These are phyloP conservation scores for Suillus cothurnatus DNA, from an alignment of 768 basidiomycete genomes.

Conservation along the genomic window DNA sequence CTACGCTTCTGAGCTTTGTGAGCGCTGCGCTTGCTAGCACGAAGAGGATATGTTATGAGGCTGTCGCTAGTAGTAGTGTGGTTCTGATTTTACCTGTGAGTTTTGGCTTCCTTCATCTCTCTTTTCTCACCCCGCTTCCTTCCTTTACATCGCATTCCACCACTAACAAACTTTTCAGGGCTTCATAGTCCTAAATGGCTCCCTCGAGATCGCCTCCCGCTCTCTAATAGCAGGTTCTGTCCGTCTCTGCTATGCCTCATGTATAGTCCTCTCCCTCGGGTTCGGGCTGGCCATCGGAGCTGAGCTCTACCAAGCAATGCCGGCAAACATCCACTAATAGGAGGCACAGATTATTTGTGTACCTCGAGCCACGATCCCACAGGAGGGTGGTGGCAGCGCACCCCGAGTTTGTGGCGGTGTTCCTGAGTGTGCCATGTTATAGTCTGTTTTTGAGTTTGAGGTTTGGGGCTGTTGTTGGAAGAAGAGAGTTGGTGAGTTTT, in stretches of 20 bases:
- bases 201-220: conserved; percentile 77
- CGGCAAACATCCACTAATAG: conserved; percentile 45
- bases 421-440: conserved; percentile 71
- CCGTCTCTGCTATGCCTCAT: conserved; percentile 78
- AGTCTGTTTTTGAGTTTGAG: conserved; percentile 67
- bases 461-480: conserved; percentile 59
- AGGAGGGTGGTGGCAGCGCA: conserved; percentile 75
- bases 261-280: conserved; percentile 76
- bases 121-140: background rate
- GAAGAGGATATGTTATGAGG: conserved; percentile 76
- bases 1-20: conserved; percentile 78
- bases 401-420: conserved; percentile 73
- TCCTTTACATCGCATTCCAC: background rate
- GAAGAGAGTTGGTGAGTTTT: conserved; percentile 54
- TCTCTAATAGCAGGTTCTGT: conserved; percentile 87
- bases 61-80: conserved; percentile 74
- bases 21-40: conserved; percentile 73
- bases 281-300: conserved; percentile 85
- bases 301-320: conserved; percentile 62
- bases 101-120: background rate
- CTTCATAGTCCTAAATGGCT: conserved; percentile 70
- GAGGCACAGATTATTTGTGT: conserved; percentile 65
- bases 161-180: conserved; percentile 35
- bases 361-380: conserved; percentile 50
- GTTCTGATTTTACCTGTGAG: conserved; percentile 79